Evolutionary conservation across 768 basidiomycete species (phyloP).

Genomic region (Tulasnella sp.): DNA sequence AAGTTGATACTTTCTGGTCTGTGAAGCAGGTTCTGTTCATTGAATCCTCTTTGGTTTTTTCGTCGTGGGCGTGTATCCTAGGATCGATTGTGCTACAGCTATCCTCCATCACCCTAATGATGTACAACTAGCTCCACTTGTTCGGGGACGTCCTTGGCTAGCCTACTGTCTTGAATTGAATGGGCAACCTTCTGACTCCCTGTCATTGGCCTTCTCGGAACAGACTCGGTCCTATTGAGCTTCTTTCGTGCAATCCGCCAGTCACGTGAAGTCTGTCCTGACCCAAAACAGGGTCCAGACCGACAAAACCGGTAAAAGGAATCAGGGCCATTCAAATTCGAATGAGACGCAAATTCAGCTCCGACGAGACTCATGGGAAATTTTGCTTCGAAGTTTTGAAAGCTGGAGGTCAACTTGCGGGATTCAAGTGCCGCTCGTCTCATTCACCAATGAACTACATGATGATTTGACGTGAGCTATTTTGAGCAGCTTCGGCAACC

Average conservation of each 20-base stretch:
- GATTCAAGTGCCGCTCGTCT: not conserved
- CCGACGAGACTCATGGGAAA: not conserved
- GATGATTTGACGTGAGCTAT: not conserved
- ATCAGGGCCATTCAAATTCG: not conserved
- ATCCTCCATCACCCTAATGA: not conserved
- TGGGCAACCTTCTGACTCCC: not conserved
- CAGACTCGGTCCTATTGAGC: not conserved
- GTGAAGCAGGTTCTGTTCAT: not conserved
- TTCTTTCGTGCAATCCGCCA: not conserved
- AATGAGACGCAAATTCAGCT: too few relatives aligned
- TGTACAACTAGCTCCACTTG: not conserved
- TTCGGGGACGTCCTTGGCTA: not conserved
- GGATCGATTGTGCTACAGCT: too few relatives aligned
- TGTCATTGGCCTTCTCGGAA: not conserved
- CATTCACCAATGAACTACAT: not conserved
- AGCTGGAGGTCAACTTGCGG: not conserved
- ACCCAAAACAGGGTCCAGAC: not conserved
- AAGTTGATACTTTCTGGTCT: not conserved
- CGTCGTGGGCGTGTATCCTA: too few relatives aligned
- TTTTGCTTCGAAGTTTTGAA: not conserved
- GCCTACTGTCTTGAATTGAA: not conserved
- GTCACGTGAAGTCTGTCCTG: not conserved
- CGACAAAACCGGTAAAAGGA: not conserved
- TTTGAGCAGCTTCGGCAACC: not conserved
- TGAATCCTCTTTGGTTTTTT: too few relatives aligned